These are phyloP conservation scores for Arctium lappa DNA, from an alignment of 129 eudicot species.

Conservation along the genomic window DNA sequence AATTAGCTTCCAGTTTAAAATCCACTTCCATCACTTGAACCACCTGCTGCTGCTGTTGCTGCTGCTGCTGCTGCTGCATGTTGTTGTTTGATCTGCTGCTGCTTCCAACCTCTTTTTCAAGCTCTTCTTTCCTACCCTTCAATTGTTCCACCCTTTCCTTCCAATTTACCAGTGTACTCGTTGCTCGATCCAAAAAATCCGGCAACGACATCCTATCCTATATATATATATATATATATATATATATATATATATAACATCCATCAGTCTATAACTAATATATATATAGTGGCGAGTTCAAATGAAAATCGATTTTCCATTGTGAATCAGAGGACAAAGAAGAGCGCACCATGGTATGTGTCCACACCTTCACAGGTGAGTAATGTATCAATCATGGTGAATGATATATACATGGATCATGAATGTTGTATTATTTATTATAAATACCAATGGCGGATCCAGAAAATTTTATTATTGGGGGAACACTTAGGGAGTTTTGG, in stretches of 20 bases:
- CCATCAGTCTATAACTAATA: background rate
- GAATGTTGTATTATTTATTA: too few relatives aligned
- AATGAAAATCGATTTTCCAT: too few relatives aligned
- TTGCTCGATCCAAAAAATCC: slow-evolving; percentile 21
- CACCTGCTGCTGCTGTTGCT: background rate
- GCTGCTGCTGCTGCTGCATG: background rate
- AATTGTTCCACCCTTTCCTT: slow-evolving; percentile 2
- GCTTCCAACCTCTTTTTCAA: background rate
- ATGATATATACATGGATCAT: too few relatives aligned
- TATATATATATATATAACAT: background rate
- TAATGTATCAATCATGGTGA: too few relatives aligned
- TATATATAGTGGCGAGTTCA: background rate
- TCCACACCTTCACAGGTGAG: too few relatives aligned
- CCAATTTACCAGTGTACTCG: background rate
- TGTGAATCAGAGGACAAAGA: too few relatives aligned
- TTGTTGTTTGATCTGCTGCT: background rate
- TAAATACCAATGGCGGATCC: too few relatives aligned
- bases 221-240: background rate
- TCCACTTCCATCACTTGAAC: slow-evolving; percentile 7
- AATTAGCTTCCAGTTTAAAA: slow-evolving; percentile 9
- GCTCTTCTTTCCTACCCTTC: slow-evolving; percentile 12
- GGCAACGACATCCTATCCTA: slow-evolving; percentile 18
- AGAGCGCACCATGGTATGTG: too few relatives aligned
- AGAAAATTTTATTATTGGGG: too few relatives aligned
- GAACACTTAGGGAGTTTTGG: too few relatives aligned